Percentiles rank a stretch among this genome's conserved stretches.
These are phyloP conservation scores for Aspergillus ellipticus DNA, from an alignment of 495 filamentous ascomycete species.

Conservation along the genomic window DNA sequence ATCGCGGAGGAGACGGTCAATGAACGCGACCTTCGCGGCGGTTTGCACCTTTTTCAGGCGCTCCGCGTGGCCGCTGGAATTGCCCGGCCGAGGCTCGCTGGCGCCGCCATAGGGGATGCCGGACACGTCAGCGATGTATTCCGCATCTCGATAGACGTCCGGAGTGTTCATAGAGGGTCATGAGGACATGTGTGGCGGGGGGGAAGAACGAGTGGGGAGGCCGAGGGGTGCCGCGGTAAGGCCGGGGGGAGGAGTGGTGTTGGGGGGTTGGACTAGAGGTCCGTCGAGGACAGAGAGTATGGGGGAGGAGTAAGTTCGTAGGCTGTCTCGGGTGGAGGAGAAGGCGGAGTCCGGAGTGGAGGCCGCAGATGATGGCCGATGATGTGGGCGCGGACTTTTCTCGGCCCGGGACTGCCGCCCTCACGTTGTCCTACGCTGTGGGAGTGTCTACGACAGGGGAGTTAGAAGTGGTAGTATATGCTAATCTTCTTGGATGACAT, in stretches of 20 bases:
- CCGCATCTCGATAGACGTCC: conserved; percentile 49
- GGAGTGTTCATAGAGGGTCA: conserved; percentile 52
- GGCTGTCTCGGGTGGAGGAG: too few species aligned
- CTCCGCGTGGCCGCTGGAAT: conserved; percentile 23
- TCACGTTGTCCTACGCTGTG: not conserved
- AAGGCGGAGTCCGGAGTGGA: conserved; percentile 8
- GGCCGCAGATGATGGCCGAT: not conserved
- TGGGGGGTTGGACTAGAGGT: not conserved
- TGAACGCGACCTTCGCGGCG: conserved; percentile 50
- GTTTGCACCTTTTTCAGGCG: conserved; percentile 38
- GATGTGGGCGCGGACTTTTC: conserved; percentile 19
- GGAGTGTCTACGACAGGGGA: not conserved
- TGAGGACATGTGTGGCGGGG: conserved; percentile 33
- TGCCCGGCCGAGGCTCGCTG: conserved; percentile 11
- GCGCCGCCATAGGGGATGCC: conserved; percentile 37
- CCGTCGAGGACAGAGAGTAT: conserved; percentile 3
- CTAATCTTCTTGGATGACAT: too few species aligned
- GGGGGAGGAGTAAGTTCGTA: conserved; percentile 5
- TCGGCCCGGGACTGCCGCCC: conserved; percentile 16
- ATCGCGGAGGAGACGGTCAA: conserved; percentile 65
- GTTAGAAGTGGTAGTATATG: too few species aligned
- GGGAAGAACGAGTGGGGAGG: conserved; percentile 2
- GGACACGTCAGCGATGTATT: conserved; percentile 50
- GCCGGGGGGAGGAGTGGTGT: not conserved
- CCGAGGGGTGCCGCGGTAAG: not conserved